Base-by-base conservation (phyloP, 257 asterid genomes). In the Rauvolfia tetraphylla region DNA sequence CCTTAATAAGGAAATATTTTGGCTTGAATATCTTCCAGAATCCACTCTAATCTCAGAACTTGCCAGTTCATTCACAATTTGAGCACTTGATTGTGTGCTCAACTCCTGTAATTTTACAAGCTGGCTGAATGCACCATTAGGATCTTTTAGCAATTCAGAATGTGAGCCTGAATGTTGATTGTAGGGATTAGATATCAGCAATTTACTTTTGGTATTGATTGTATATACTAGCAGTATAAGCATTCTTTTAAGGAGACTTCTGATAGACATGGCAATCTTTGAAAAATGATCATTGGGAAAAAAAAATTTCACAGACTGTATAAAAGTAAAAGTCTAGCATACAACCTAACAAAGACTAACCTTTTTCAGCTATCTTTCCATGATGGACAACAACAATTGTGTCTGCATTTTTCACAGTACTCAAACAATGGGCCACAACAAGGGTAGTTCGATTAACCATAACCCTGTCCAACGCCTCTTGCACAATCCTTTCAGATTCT, bases 381-480 rank as follows among this genome's bases (percentile, higher is more conserved):
- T 65, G 83, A 76, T 89, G 97, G 75, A 91, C 84, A 85, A 89
- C 95, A 1, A 89, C 91, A 76, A 91, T 91, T 74, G 83, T 86
- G 83, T 87, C 77, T 67, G 97, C 91, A 84, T 91, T 88, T 74
- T 90, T 85, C 54, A 91, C 86, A 1, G 97, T 91, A 82, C 90
- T 87, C 79, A 91, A 69, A 77, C 97, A 93, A 83, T 91, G 97
- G 0, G 97, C 97, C 65, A 91, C 97, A 7, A 91, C 76, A 75
- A 91, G 82, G 1, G 97, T 91, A 46, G 95, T 91, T 72, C 95
- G 83, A 79, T 91, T 88, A 72, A 85, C 85, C 97, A 91, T 91
- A 73, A 91, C 84, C 79, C 91, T 85, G 76, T 91, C 97, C 18
- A 91, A 84, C n/a, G 97, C 97, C 84, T 89, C 95, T 51, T 91